These are phyloP conservation scores for Vicia faba DNA, from an alignment of 306 rosid genomes.

Conservation along the genomic window DNA sequence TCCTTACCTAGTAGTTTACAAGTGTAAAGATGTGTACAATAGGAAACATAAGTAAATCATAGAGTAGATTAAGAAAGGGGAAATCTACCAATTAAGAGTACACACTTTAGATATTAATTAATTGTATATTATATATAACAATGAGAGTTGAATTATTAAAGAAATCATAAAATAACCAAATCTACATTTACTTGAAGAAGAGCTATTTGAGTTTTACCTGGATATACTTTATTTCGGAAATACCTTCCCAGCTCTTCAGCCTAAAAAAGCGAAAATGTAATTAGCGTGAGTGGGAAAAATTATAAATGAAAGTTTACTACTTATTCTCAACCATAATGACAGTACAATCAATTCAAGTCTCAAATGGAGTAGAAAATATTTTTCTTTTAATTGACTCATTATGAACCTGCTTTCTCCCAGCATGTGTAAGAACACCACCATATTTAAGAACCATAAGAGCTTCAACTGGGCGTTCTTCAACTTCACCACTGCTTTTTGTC, in stretches of 20 bases:
- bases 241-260: slow-evolving; percentile 99
- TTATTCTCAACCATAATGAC: slow-evolving; percentile 27
- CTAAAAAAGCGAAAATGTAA: slow-evolving; percentile 51
- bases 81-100: neutral
- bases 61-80: neutral
- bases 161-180: slow-evolving; percentile 17
- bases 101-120: neutral
- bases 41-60: neutral
- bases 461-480: slow-evolving; percentile 91
- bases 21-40: slow-evolving; percentile 17
- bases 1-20: slow-evolving; percentile 13
- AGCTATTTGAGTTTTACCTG: slow-evolving; percentile 59
- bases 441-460: slow-evolving; percentile 98
- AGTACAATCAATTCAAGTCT: slow-evolving; percentile 22
- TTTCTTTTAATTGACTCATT: slow-evolving; percentile 19
- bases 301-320: slow-evolving; percentile 19
- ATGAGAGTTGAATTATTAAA: neutral
- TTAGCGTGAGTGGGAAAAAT: slow-evolving; percentile 12
- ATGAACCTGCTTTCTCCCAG: slow-evolving; percentile 95
- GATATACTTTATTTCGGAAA: slow-evolving; percentile 93
- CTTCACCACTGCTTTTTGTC: slow-evolving; percentile 68
- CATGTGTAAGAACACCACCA: slow-evolving; percentile 98
- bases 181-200: slow-evolving; percentile 18
- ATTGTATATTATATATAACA: too few species aligned
- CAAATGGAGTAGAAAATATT: slow-evolving; percentile 16